phyloP scores from a whole-genome alignment of 2,329 filamentous ascomycete species.

The Lachnellula suecica region DNA sequence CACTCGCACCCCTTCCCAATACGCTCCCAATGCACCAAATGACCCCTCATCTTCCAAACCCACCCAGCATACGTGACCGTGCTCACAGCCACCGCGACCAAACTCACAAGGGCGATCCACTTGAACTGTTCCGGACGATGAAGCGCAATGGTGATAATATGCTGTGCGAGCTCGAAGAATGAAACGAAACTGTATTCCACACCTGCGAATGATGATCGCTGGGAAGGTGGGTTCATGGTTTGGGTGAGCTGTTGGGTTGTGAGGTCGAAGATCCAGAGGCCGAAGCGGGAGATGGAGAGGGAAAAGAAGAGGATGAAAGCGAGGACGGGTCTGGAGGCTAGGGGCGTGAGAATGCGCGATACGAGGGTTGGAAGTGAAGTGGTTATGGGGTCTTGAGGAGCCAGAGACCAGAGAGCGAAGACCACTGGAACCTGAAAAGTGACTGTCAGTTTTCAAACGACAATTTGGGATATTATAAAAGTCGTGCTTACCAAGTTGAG shows the following conservation, averaged over 20 bases:
- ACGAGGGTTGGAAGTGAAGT: slow-evolving; percentile 18
- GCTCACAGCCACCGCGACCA: slow-evolving; percentile 32
- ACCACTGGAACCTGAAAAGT: slow-evolving; percentile 34
- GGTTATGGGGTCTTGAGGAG: slow-evolving; percentile 10
- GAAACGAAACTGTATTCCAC: slow-evolving; percentile 41
- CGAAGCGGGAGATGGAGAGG: slow-evolving; percentile 42
- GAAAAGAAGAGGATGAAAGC: slow-evolving; percentile 39
- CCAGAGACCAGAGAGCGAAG: slow-evolving; percentile 34
- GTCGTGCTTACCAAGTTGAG: slow-evolving; percentile 36
- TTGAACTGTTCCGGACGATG: slow-evolving; percentile 38
- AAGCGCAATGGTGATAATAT: slow-evolving; percentile 37
- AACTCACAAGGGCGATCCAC: slow-evolving; percentile 38
- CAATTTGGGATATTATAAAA: background rate
- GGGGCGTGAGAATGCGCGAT: slow-evolving; percentile 3
- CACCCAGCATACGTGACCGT: slow-evolving; percentile 37
- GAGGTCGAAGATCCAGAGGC: slow-evolving; percentile 45
- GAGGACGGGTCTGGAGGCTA: slow-evolving; percentile 23
- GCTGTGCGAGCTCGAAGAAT: slow-evolving; percentile 40
- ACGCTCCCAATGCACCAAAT: slow-evolving; percentile 42
- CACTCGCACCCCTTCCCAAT: slow-evolving; percentile 13
- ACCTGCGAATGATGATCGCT: slow-evolving; percentile 42
- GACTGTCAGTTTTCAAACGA: background rate
- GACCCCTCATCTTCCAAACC: slow-evolving; percentile 38
- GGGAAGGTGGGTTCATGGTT: slow-evolving; percentile 34
- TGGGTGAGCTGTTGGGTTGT: slow-evolving; percentile 45